Conservation (phyloP, 306 rosid species). For the Rubus parviflorus region DNA sequence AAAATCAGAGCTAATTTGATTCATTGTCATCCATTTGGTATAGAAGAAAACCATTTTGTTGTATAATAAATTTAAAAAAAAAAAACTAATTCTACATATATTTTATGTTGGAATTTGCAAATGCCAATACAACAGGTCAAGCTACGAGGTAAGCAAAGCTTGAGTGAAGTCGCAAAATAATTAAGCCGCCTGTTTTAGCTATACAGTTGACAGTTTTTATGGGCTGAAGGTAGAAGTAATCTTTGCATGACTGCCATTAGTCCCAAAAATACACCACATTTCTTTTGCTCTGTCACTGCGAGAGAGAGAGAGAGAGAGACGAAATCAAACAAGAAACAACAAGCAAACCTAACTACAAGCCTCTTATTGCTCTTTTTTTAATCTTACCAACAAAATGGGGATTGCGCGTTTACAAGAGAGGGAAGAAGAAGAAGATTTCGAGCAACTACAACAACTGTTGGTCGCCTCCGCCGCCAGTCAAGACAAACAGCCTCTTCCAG, state of each 20-base stretch:
- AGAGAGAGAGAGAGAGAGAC: not conserved
- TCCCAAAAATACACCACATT: not conserved
- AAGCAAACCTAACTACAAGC: too few relatives aligned
- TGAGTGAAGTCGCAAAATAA: not conserved
- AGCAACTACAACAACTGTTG: slow-evolving; percentile 44
- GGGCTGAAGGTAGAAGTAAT: not conserved
- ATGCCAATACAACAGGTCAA: too few relatives aligned
- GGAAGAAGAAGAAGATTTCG: slow-evolving; percentile 32
- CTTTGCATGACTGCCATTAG: not conserved
- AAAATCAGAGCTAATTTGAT: too few relatives aligned
- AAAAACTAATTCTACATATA: too few relatives aligned
- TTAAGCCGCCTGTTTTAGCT: not conserved
- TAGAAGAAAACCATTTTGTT: too few relatives aligned
- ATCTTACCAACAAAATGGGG: slow-evolving; percentile 46
- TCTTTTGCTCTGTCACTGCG: not conserved
- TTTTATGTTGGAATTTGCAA: too few relatives aligned
- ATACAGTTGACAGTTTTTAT: not conserved
- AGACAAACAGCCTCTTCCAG: slow-evolving; percentile 37
- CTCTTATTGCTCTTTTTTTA: too few relatives aligned
- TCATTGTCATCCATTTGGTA: too few relatives aligned
- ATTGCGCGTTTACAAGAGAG: slow-evolving; percentile 48
- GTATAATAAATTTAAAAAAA: too few relatives aligned
- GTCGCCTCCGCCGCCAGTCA: slow-evolving; percentile 45
- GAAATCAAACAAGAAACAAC: not conserved
- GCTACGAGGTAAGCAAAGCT: not conserved